phyloP scores from a whole-genome alignment of 345 rosid species.

The Punica granatum region DNA sequence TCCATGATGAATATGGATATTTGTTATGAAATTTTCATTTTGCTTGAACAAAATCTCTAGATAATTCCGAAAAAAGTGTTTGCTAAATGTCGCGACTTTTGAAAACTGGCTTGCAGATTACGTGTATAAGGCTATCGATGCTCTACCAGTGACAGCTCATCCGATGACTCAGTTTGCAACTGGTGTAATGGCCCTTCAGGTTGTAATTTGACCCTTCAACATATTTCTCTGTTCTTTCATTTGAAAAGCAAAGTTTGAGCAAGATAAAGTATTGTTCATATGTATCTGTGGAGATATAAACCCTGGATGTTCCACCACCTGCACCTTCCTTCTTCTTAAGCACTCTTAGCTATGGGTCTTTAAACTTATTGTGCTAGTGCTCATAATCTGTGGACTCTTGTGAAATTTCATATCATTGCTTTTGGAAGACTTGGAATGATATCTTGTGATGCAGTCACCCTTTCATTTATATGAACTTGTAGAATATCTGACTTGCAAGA shows the following conservation, averaged over 20 bases:
- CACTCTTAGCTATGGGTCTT: neutral
- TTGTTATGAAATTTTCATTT: neutral
- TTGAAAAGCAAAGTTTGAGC: neutral
- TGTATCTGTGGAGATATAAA: neutral
- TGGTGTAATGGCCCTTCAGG: constrained; percentile 99
- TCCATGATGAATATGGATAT: neutral
- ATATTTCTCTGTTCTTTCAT: neutral
- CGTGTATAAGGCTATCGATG: constrained; percentile 84
- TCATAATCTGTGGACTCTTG: neutral
- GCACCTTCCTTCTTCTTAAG: neutral
- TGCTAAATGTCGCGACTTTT: neutral
- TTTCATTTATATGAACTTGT: neutral
- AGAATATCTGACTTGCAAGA: neutral
- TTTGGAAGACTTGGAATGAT: neutral
- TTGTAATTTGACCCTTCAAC: constrained; percentile 19
- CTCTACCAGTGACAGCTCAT: constrained; percentile 81
- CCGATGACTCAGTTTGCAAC: constrained; percentile 97
- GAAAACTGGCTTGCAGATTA: constrained; percentile 48
- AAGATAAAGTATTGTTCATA: neutral
- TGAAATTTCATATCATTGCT: neutral
- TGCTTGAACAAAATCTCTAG: neutral
- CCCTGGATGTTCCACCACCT: too few species aligned
- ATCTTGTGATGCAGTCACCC: neutral
- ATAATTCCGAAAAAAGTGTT: constrained; percentile 12
- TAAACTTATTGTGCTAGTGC: neutral